Base-by-base conservation (phyloP, 2,329 filamentous ascomycete genomes). In the Chrysoporthe cubensis region DNA sequence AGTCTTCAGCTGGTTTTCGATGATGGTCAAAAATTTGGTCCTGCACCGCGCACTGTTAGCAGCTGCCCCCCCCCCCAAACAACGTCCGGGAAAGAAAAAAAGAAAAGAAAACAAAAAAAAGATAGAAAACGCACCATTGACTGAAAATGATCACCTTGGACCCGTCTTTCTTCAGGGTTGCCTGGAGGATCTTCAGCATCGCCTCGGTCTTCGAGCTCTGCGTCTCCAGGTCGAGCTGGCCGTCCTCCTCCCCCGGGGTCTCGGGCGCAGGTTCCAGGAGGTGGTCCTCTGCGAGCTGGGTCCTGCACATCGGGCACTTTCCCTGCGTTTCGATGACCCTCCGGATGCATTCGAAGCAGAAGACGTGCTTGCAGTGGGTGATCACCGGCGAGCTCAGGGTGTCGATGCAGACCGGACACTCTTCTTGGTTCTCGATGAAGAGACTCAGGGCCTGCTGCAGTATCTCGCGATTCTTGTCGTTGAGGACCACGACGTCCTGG, bases 291-390 rank as follows among this genome's bases (percentile, higher is more conserved):
- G 84, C 81, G 18, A 96, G 85, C 44, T 87, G 80, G 6, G 90
- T 88, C 26, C 93, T 90, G 74, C 94, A 97, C 85, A 97, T 90
- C 0, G 94, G 94, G 70, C 94, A 97, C 76, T 91, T 93, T 65
- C 90, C 85, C 75, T 96, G 92, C 1, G 87, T 83, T 66, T 91
- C 86, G 68, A 97, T 90, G 62, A 91, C 90, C 71, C 87, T 87
- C 64, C 88, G 83, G 70, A 97, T 93, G 76, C 94, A 97, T 4
- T 81, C 79, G 32, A 82, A 83, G 72, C 93, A 94, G 77, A 94
- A 97, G 1, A 89, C 83, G 76, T 97, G 94, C 37, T 91, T 92
- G 79, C 94, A 97, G 60, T 89, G 87, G 0, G 93, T 97, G 73
- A 97, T 96, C 64, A 96, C 88, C 0, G 94, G 92, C 3, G 87